Evolutionary conservation across 768 basidiomycete genomes (phyloP).

Genomic region (Amanita thiersii): DNA sequence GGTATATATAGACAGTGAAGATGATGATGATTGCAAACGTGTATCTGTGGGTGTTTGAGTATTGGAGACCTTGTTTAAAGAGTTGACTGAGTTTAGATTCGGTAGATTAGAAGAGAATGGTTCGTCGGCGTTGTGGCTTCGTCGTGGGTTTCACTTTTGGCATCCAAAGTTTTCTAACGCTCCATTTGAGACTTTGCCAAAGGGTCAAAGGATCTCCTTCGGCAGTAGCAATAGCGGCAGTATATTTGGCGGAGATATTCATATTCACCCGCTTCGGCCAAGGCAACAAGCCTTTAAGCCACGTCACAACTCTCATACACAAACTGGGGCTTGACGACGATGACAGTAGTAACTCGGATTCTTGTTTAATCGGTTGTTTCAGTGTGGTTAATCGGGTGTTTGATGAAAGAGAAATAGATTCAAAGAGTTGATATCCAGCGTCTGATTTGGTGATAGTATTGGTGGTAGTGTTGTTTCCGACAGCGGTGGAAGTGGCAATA

Average conservation of each 20-base stretch:
- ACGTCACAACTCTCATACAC: not conserved
- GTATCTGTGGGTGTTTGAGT: no score
- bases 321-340: no score
- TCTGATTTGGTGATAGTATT: no score
- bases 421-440: no score
- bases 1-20: not conserved
- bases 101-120: constrained; percentile 1
- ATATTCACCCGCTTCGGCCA: not conserved
- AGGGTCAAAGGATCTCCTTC: not conserved
- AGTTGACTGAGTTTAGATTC: no score
- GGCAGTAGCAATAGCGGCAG: not conserved
- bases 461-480: no score
- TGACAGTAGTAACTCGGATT: no score
- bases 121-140: not conserved
- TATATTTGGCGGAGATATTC: not conserved
- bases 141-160: constrained; percentile 1
- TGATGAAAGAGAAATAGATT: no score
- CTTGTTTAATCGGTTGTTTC: no score
- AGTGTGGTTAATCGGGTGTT: no score
- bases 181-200: constrained; percentile 4
- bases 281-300: constrained; percentile 4
- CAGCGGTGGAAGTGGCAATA: no score
- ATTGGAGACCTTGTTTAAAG: no score
- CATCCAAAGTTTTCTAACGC: constrained; percentile 3
- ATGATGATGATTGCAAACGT: not conserved